phyloP scores from a whole-genome alignment of 495 filamentous ascomycete species.

The Jackrogersella minutella region DNA sequence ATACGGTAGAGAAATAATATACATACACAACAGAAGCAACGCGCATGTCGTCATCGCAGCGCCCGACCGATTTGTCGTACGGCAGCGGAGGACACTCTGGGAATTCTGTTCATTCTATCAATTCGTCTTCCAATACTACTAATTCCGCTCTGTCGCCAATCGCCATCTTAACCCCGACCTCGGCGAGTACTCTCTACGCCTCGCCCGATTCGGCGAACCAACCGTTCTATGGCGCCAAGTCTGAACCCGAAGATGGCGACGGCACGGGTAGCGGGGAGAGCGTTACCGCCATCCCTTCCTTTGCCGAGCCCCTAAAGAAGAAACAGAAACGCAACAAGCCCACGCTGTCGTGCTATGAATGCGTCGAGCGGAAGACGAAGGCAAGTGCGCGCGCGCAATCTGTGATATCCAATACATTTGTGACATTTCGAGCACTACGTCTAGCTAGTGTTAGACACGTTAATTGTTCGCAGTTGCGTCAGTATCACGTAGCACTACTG shows the following conservation, averaged over 20 bases:
- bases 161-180: conserved; percentile 44
- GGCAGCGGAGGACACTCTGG: conserved; percentile 41
- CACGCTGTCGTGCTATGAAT: conserved; percentile 74
- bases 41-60: conserved; percentile 48
- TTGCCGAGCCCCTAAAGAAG: conserved; percentile 57
- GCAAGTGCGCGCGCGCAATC: conserved; percentile 47
- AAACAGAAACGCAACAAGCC: conserved; percentile 81
- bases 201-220: conserved; percentile 47
- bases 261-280: conserved; percentile 37
- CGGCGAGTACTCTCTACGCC: conserved; percentile 50
- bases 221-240: conserved; percentile 42
- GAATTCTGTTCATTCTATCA: conserved; percentile 18
- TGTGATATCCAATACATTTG: background rate
- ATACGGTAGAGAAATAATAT: conserved; percentile 4
- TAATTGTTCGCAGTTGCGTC: conserved; percentile 35
- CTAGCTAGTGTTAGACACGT: conserved; percentile 28
- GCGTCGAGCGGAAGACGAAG: conserved; percentile 76
- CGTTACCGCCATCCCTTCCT: conserved; percentile 42
- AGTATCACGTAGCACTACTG: conserved; percentile 52
- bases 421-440: conserved; percentile 1
- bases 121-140: conserved; percentile 1
- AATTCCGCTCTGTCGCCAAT: conserved; percentile 38
- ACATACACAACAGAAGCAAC: conserved; percentile 24
- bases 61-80: conserved; percentile 46
- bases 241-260: conserved; percentile 45